Evolutionary conservation across 148 eudicot genomes (phyloP).

Genomic region (Diospyros lotus): DNA sequence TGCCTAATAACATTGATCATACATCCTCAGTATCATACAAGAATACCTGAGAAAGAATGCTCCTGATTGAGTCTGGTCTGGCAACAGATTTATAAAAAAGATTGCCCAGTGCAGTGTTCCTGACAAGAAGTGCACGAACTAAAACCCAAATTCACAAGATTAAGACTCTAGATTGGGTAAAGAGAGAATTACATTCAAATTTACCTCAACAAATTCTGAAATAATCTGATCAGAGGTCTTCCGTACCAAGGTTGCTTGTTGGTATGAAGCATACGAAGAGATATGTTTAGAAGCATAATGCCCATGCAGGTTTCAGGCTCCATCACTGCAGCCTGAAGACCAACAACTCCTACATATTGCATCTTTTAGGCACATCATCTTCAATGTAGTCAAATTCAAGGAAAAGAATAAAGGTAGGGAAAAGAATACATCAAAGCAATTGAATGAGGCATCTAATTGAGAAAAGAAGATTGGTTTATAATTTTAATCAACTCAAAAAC

Average conservation of each 20-base stretch:
- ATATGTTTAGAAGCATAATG: conserved; percentile 69
- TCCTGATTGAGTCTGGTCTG: conserved; percentile 68
- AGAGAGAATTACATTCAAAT: conserved; percentile 2
- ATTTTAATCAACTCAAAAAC: background rate
- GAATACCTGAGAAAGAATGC: conserved; percentile 82
- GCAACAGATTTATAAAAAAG: conserved; percentile 71
- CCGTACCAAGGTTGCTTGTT: conserved; percentile 79
- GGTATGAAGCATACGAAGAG: conserved; percentile 93
- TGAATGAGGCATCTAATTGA: background rate
- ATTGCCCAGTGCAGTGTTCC: conserved; percentile 82
- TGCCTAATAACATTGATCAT: background rate
- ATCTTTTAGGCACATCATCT: background rate
- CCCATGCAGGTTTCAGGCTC: conserved; percentile 77
- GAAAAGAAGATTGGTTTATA: background rate
- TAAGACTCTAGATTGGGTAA: background rate
- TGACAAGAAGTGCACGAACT: conserved; percentile 30
- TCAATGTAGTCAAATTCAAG: background rate
- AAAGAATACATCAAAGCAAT: background rate
- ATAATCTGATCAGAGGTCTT: conserved; percentile 72
- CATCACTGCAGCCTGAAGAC: conserved; percentile 88
- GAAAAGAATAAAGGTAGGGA: conserved; percentile 2
- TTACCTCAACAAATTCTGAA: conserved; percentile 82
- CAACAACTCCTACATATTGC: conserved; percentile 64
- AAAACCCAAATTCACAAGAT: background rate
- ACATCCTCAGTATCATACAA: background rate